Percentiles rank a stretch among this genome's conserved stretches.
These are phyloP conservation scores for Ormosia emarginata DNA, from an alignment of 306 rosid species.

Conservation along the genomic window DNA sequence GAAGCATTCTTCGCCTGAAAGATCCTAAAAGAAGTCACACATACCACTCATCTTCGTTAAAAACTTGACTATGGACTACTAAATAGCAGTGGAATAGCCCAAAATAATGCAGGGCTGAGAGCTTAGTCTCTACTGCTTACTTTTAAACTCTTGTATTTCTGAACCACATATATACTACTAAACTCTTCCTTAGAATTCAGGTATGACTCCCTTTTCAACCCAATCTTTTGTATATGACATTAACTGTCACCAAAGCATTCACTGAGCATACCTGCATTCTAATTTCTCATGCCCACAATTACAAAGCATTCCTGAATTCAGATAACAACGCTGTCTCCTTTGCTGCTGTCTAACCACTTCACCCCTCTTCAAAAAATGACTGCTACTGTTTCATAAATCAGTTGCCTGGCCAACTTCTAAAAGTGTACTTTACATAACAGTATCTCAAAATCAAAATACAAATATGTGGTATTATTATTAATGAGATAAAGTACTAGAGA, in stretches of 20 bases:
- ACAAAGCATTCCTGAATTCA: too few relatives aligned
- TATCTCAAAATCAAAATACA: too few relatives aligned
- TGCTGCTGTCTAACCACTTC: neutral
- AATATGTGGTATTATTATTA: too few relatives aligned
- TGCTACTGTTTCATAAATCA: neutral
- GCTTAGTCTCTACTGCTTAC: neutral
- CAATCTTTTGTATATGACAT: neutral
- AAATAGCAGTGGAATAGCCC: too few relatives aligned
- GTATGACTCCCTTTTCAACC: neutral
- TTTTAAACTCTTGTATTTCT: neutral
- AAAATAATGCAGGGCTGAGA: neutral
- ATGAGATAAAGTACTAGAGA: neutral
- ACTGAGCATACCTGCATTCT: too few relatives aligned
- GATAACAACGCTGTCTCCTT: too few relatives aligned
- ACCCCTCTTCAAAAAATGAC: neutral
- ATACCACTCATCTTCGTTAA: neutral
- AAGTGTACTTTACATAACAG: too few relatives aligned
- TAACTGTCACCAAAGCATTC: neutral
- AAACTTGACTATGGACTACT: neutral
- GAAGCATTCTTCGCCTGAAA: neutral
- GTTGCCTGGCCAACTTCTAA: too few relatives aligned
- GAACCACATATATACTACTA: neutral
- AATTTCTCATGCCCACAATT: too few relatives aligned
- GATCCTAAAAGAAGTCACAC: neutral
- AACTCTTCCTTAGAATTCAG: neutral